These are phyloP conservation scores for Rhodomyrtus tomentosa DNA, from an alignment of 345 rosid genomes.

Conservation along the genomic window DNA sequence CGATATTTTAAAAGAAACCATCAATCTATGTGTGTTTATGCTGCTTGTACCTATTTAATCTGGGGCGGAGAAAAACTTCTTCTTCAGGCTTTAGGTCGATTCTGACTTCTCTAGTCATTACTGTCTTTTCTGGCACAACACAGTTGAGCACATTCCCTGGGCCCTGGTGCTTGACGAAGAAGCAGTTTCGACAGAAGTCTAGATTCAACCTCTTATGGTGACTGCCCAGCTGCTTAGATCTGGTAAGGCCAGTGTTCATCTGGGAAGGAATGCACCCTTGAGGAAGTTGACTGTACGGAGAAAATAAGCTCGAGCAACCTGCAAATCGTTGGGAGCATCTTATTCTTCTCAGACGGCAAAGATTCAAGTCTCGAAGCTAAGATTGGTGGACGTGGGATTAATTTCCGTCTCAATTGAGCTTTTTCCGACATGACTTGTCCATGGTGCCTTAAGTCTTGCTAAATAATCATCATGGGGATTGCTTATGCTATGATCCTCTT, in stretches of 20 bases:
- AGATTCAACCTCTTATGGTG: constrained; percentile 47
- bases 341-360: not conserved
- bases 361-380: not conserved
- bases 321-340: not conserved
- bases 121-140: not conserved
- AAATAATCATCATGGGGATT: not conserved
- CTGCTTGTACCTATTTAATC: not conserved
- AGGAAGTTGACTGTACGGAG: not conserved
- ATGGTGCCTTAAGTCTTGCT: not conserved
- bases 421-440: not conserved
- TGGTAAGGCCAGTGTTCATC: not conserved
- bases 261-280: not conserved
- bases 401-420: not conserved
- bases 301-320: not conserved
- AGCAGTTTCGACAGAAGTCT: constrained; percentile 52
- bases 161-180: constrained; percentile 71
- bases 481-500: not conserved
- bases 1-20: too few species aligned
- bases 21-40: not conserved
- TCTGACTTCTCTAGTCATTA: not conserved
- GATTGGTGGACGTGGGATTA: not conserved
- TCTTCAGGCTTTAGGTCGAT: not conserved
- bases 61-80: not conserved
- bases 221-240: not conserved
- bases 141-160: constrained; percentile 84